Evolutionary conservation across 164 flowering plant genomes (phyloP), one percentile per base, ranked within the genome.

Genomic region (Magnolia officinalis): DNA sequence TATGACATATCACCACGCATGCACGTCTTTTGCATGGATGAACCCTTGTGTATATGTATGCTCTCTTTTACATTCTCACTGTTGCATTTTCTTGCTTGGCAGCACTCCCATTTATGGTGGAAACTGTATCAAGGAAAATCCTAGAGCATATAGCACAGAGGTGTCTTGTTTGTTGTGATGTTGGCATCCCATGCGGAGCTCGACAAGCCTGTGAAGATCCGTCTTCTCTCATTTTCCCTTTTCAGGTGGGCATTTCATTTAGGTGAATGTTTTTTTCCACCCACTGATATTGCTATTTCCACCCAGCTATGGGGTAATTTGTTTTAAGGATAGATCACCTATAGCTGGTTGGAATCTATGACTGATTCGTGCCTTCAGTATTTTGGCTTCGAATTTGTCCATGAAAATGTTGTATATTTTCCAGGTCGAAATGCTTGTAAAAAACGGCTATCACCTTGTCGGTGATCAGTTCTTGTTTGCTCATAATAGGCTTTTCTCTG

Each of bases 131-230:
- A 29, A 87, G 82, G 74, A 93, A 89, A 87, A 92, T 93, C 70
- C 76, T 85, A 74, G 94, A 88, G 78, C 99, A 96, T 80, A 92
- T 96, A 51, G 90, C 93, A 4, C 97, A 96, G 79, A 90, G 87
- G 37, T 96, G 99, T 82, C 96, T 96, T 49, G 76, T 91, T 55
- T 96, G 99, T 83, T 92, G 96, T 85, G 99, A 96, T 82, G 89
- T 83, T 9, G 99, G 98, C 75, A 76, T 91, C 66, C 91, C 93
- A 24, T 96, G 99, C 75, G 84, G 90, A 82, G 97, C 97, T 73
- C 87, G 91, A 76, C 92, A 86, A 82, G 91, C 90, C 45, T 96
- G 99, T 82, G 84, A 85, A 78, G 94, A 93, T 75, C 91, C 95
- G 18, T 87, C 94, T 58, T 85, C 96, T 73, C 92, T 94, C 75